Evolutionary conservation across 331 rosid genomes (phyloP).

Genomic region (Cydonia oblonga): DNA sequence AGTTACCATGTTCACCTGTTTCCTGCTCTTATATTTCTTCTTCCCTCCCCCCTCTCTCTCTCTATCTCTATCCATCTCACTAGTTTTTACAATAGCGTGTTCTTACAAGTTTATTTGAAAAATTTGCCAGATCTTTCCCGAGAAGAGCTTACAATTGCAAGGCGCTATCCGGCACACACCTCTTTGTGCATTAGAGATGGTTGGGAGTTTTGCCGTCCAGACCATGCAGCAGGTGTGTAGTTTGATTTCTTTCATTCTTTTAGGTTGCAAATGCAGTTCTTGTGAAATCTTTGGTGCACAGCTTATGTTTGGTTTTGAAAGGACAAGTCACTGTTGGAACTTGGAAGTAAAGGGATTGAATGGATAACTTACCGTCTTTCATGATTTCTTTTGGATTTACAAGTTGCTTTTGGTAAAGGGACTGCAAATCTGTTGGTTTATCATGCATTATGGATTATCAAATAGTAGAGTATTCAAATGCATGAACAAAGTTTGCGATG

Average conservation of each 20-base stretch:
- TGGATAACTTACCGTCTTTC: neutral
- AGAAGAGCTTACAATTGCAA: constrained; percentile 63
- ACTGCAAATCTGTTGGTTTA: neutral
- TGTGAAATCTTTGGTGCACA: neutral
- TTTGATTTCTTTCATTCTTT: neutral
- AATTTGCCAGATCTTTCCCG: constrained; percentile 61
- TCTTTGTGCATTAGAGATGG: constrained; percentile 89
- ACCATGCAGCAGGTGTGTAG: constrained; percentile 50
- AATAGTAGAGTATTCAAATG: neutral
- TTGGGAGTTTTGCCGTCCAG: constrained; percentile 87
- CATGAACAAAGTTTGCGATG: neutral
- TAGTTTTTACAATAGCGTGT: too few relatives aligned
- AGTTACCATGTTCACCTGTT: constrained; percentile 1
- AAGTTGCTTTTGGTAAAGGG: neutral
- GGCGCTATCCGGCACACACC: constrained; percentile 74
- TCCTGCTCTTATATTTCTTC: neutral
- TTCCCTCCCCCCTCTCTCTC: too few relatives aligned
- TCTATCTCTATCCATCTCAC: too few relatives aligned
- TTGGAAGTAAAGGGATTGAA: neutral
- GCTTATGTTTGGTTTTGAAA: neutral
- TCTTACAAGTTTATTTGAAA: neutral
- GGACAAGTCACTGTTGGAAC: neutral
- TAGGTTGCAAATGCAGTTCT: neutral
- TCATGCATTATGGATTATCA: neutral
- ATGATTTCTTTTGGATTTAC: neutral